Evolutionary conservation across 441 rosid genomes (phyloP), one percentile per base, ranked within the genome.

Genomic region (Gossypium davidsonii): DNA sequence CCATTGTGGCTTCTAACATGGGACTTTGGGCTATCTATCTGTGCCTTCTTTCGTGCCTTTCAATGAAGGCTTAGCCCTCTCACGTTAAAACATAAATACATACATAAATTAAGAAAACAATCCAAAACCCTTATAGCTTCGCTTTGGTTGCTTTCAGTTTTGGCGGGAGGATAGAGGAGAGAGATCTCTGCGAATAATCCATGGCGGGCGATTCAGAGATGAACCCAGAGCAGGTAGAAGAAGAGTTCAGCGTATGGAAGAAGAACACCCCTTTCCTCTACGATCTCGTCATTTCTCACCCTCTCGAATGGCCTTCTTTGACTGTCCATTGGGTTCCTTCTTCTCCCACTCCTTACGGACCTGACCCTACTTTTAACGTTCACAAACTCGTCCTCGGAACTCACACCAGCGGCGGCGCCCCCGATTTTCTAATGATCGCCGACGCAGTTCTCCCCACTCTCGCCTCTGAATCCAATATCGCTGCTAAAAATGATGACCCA

Each of bases 281-380:
- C 74, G 98, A 94, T 67, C 85, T 94, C 37, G 85, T 94, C 71
- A 83, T 94, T 52, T 89, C 96, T 59, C 94, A 90, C 74, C 91
- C 97, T 15, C 88, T 76, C 14, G 97, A 87, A 73, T 91, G 89
- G 94, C 94, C 86, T 1, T 93, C 87, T 61, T 95, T 92, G 17
- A 89, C 97, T 64, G 94, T 94, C 74, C 91, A 94, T 17, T 94
- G 98, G 98, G 84, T 91, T 9, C 97, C 97, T 0, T 73, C 87
- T 0, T 21, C 73, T 6, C 81, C 91, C 8, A 73, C 4, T 3
- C 89, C 92, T 6, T 82, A 77, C 84, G 55, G 80, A 7, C 78
- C 75, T n/a, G 85, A 87, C 37, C 86, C 89, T 7, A 63, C 84
- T 63, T 89, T 88, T 52, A 23, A 76, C 63, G 83, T 88, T 20